These are phyloP conservation scores for Endocalyx cinctus DNA, from an alignment of 2,329 filamentous ascomycete species.

Conservation along the genomic window DNA sequence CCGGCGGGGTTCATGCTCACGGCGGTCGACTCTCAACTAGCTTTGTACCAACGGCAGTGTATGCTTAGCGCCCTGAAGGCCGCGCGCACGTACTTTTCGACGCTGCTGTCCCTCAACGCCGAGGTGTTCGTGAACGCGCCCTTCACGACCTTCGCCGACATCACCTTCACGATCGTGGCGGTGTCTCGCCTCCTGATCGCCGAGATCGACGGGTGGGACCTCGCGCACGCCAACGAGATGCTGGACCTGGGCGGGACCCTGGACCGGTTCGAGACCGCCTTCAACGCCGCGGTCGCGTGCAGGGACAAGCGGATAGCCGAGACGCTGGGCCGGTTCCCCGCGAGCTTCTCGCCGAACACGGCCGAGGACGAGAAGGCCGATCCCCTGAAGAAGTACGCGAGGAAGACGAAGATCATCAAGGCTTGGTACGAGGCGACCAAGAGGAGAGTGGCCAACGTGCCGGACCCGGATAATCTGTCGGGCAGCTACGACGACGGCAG, in stretches of 20 bases:
- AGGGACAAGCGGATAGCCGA: conserved; percentile 16
- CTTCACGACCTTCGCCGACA: conserved; percentile 19
- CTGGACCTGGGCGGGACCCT: conserved; percentile 18
- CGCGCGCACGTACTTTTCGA: conserved; percentile 28
- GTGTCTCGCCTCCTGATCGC: conserved; percentile 23
- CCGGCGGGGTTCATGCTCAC: conserved; percentile 30
- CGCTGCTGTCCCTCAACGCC: conserved; percentile 24
- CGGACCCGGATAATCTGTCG: no score
- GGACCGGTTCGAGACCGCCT: conserved; percentile 12
- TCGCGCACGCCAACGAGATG: conserved; percentile 14
- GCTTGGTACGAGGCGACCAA: conserved; percentile 27
- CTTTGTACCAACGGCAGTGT: conserved; percentile 21
- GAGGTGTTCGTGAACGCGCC: conserved; percentile 20
- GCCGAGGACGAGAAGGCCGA: conserved; percentile 15
- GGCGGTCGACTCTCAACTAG: conserved; percentile 12
- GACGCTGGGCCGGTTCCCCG: conserved; percentile 7
- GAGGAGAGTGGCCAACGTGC: no score
- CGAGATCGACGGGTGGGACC: conserved; percentile 23
- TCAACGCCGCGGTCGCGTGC: conserved; percentile 5
- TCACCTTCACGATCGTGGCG: conserved; percentile 23
- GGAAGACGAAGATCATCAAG: conserved; percentile 24
- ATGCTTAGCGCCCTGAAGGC: conserved; percentile 32
- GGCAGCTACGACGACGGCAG: no score
- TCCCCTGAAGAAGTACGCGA: conserved; percentile 12
- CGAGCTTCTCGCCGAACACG: conserved; percentile 12